phyloP scores from a whole-genome alignment of 2,329 filamentous ascomycete genomes.

The Hymenoscyphus fraxineus region DNA sequence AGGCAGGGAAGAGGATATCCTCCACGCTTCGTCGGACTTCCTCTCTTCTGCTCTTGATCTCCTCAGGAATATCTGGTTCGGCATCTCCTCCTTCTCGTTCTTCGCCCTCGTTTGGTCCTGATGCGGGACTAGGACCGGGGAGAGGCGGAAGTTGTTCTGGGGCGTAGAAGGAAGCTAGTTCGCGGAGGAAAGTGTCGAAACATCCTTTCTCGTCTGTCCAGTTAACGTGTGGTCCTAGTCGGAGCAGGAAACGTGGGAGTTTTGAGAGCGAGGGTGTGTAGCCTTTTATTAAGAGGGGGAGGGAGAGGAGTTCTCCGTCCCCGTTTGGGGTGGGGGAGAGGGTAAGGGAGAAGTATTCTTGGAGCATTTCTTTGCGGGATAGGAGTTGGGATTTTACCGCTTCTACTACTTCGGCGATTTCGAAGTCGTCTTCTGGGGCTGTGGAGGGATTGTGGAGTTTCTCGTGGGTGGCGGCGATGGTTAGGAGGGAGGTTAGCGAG shows the following conservation, averaged over 20 bases:
- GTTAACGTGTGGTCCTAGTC: constrained; percentile 81
- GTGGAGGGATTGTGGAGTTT: constrained; percentile 42
- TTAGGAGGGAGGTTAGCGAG: constrained; percentile 65
- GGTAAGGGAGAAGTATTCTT: constrained; percentile 87
- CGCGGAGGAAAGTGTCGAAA: constrained; percentile 78
- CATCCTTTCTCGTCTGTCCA: constrained; percentile 84
- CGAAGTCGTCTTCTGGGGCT: constrained; percentile 49
- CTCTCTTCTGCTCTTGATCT: constrained; percentile 54
- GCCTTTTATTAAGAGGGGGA: constrained; percentile 83
- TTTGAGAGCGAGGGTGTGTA: constrained; percentile 85
- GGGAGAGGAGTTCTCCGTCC: constrained; percentile 69
- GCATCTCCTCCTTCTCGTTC: constrained; percentile 25
- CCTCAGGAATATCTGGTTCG: constrained; percentile 44
- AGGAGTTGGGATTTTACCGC: constrained; percentile 67
- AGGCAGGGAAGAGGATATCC: constrained; percentile 83
- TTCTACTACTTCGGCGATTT: constrained; percentile 63
- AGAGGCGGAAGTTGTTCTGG: constrained; percentile 73
- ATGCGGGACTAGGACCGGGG: constrained; percentile 30
- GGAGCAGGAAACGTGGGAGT: constrained; percentile 80
- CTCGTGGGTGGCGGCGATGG: constrained; percentile 70
- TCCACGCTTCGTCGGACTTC: constrained; percentile 77
- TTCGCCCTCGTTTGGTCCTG: not conserved
- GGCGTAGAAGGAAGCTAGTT: constrained; percentile 86
- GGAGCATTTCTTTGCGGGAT: constrained; percentile 76
- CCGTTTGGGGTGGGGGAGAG: constrained; percentile 53